Evolutionary conservation across 2,329 filamentous ascomycete genomes (phyloP).

Genomic region (Colletotrichum sp.): DNA sequence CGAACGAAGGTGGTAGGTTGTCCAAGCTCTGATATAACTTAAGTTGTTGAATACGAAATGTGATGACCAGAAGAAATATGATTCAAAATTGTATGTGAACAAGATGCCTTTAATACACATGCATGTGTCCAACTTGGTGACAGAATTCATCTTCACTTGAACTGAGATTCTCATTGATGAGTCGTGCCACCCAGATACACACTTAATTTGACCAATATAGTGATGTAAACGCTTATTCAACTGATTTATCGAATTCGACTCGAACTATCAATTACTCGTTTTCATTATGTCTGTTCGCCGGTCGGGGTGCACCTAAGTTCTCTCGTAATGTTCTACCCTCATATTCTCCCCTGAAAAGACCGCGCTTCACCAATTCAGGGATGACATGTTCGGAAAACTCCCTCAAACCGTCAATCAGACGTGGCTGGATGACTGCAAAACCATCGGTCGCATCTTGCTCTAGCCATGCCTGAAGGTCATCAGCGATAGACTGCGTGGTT

Average conservation of each 20-base stretch:
- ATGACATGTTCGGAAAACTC: not conserved
- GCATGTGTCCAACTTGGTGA: not conserved
- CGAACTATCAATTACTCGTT: not conserved
- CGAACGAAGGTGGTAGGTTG: not conserved
- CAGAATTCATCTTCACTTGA: not conserved
- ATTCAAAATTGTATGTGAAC: accelerated
- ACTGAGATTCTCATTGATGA: not conserved
- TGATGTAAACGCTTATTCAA: not conserved
- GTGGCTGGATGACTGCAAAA: not conserved
- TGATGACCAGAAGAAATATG: not conserved
- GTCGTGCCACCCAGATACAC: too few relatives aligned
- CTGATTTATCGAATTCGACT: not conserved
- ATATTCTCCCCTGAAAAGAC: not conserved
- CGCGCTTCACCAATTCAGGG: not conserved
- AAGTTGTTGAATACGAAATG: not conserved
- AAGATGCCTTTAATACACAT: not conserved
- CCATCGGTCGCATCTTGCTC: not conserved
- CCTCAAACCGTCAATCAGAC: not conserved
- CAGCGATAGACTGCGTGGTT: not conserved
- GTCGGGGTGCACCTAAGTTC: not conserved
- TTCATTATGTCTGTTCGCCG: not conserved
- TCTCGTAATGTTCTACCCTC: not conserved
- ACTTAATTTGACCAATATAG: too few relatives aligned
- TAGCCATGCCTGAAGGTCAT: not conserved
- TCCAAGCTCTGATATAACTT: not conserved